Conservation (phyloP, 1,139 yeast species). For the Geotrichum australiense region DNA sequence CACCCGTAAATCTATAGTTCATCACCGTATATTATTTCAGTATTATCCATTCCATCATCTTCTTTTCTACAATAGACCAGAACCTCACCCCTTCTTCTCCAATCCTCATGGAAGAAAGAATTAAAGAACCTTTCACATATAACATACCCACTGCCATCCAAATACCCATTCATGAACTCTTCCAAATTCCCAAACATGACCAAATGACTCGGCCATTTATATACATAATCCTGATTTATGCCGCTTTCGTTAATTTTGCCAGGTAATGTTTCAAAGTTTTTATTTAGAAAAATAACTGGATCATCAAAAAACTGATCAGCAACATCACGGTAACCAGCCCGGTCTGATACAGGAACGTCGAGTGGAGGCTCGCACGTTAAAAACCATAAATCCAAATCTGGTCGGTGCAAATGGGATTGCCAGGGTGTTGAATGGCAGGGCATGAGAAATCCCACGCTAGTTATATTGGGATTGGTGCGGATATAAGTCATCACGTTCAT, state of each 20-base stretch:
- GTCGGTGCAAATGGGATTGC: conserved; percentile 73
- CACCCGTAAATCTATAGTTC: too few relatives aligned
- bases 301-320: conserved; percentile 76
- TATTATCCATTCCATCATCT: too few relatives aligned
- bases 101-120: conserved; percentile 81
- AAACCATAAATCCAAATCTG: conserved; percentile 55
- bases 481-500: conserved; percentile 56
- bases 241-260: conserved; percentile 23
- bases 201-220: conserved; percentile 65
- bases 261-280: conserved; percentile 35
- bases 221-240: conserved; percentile 28
- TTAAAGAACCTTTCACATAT: conserved; percentile 57
- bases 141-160: conserved; percentile 41
- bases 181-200: conserved; percentile 64
- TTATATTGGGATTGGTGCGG: conserved; percentile 32
- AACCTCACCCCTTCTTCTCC: conserved; percentile 70
- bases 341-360: conserved; percentile 24
- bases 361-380: conserved; percentile 92
- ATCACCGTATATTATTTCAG: too few relatives aligned
- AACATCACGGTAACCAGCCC: conserved; percentile 63
- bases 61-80: conserved; percentile 51
- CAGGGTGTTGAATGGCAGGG: conserved; percentile 99
- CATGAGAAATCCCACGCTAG: conserved; percentile 67
- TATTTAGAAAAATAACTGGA: conserved; percentile 48
- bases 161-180: conserved; percentile 37